Base-by-base conservation (phyloP, 2,329 filamentous ascomycete species). In the Pseudonectria foliicola region DNA sequence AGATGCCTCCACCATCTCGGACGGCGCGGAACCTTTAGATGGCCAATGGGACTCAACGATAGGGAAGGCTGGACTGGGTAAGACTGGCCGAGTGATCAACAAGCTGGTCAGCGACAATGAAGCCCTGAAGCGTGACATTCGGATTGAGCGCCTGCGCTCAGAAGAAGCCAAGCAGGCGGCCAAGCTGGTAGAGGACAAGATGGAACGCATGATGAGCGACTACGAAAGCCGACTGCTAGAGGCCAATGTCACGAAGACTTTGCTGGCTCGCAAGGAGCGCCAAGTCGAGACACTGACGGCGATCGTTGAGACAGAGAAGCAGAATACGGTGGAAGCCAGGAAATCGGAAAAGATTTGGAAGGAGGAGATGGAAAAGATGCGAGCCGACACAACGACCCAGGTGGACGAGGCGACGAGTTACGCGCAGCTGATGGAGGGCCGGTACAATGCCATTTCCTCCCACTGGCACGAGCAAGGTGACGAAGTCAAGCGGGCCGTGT, bases 81-180 rank as follows among this genome's bases (percentile, higher is more conserved):
- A 87, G 64, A 85, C 80, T 8, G 82, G 82, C 7, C 71, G 82
- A 24, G 82, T 87, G 34, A 90, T 92, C 58, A 86, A 92, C 61
- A 77, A 79, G 53, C 72, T 92, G 35, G 85, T 87, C 54, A 80
- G 80, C 34, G 85, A 90, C 54, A 88, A 88, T 48, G 85, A 90
- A 52, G 73, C 79, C 27, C 67, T 90, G 29, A 84, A 84, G 49
- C 74, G 84, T 34, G 84, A 90, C 44, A 67, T 85, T 38, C 70
- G 81, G 50, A 74, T 82, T 37, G 80, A 84, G 57, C 67, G 69
- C 13, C 56, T 82, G 35, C 71, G 72, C 29, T 71, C 80, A 29
- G 82, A 87, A 39, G 84, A 88, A 51, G 71, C 81, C n/a, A 76
- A 77, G 47, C 77, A 83, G 54, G 72, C 75, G 4, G 73, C 81